Evolutionary conservation across 331 rosid species (phyloP).

Genomic region (Dryas integrifolia): DNA sequence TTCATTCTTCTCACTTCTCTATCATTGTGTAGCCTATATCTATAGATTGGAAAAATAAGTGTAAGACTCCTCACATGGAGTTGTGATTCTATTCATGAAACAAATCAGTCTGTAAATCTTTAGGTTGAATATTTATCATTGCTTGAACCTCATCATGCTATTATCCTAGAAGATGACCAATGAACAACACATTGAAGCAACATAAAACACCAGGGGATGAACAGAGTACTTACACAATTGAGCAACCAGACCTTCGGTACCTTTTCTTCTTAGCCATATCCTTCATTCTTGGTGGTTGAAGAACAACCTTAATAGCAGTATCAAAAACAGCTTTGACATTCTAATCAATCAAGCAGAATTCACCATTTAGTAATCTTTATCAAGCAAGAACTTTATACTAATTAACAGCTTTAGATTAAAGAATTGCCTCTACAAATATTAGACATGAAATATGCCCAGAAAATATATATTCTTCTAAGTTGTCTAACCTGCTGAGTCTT

Average conservation of each 20-base stretch:
- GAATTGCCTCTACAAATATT: not conserved
- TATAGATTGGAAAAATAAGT: not conserved
- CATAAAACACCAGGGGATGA: constrained; percentile 12
- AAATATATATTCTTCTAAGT: not conserved
- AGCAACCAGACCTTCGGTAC: constrained; percentile 67
- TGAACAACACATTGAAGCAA: constrained; percentile 11
- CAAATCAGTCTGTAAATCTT: not conserved
- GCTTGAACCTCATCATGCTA: not conserved
- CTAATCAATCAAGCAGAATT: constrained; percentile 39
- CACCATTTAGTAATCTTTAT: not conserved
- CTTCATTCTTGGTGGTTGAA: constrained; percentile 91
- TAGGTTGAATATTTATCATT: not conserved
- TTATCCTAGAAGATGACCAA: not conserved
- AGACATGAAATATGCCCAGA: not conserved
- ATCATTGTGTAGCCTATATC: not conserved
- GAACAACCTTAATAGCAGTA: constrained; percentile 95
- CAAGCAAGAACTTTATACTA: not conserved
- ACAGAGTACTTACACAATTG: constrained; percentile 64
- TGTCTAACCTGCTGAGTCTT: constrained; percentile 86
- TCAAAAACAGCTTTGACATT: constrained; percentile 97
- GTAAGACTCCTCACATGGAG: not conserved
- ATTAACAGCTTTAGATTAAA: not conserved
- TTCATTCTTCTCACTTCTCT: too few relatives aligned
- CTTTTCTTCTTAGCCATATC: constrained; percentile 72
- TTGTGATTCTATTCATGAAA: not conserved